Percentiles rank a stretch among this genome's conserved stretches.
Conservation (phyloP, 1,139 yeast species). For the Scheffersomyces titani region DNA sequence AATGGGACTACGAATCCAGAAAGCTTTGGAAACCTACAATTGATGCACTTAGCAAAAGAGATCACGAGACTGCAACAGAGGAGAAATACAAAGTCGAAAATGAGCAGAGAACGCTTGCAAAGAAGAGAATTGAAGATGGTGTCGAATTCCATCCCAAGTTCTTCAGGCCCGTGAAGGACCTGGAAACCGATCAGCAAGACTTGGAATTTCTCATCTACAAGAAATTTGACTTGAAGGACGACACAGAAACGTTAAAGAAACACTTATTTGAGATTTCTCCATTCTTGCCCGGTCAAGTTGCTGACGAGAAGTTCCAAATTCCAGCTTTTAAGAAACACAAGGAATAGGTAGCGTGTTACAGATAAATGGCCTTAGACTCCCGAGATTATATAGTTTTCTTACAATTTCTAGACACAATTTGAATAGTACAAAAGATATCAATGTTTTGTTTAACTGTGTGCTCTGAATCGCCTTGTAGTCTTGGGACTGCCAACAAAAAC, state of each 20-base stretch:
- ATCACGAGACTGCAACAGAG: slow-evolving; percentile 81
- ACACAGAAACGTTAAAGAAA: slow-evolving; percentile 52
- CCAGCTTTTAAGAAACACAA: slow-evolving; percentile 61
- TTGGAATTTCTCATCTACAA: slow-evolving; percentile 70
- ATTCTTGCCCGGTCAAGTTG: slow-evolving; percentile 73
- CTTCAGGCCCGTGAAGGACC: slow-evolving; percentile 47
- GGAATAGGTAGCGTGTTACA: not conserved
- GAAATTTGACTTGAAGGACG: slow-evolving; percentile 39
- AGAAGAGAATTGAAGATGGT: slow-evolving; percentile 74
- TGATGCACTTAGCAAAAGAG: slow-evolving; percentile 70
- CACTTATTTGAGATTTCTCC: slow-evolving; percentile 68
- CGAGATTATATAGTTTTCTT: not conserved
- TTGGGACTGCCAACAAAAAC: not conserved
- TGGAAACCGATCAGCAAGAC: slow-evolving; percentile 30
- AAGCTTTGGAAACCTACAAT: slow-evolving; percentile 81
- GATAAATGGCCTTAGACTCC: not conserved
- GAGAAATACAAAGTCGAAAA: slow-evolving; percentile 88
- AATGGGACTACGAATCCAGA: slow-evolving; percentile 79
- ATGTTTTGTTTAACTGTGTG: not conserved
- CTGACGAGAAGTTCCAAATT: slow-evolving; percentile 61
- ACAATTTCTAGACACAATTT: not conserved
- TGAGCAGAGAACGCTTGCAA: slow-evolving; percentile 72
- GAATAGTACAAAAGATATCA: not conserved
- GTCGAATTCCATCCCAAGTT: slow-evolving; percentile 78
- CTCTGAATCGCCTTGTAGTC: not conserved